Conservation (phyloP, 306 rosid genomes). For the Cucurbita pepo region DNA sequence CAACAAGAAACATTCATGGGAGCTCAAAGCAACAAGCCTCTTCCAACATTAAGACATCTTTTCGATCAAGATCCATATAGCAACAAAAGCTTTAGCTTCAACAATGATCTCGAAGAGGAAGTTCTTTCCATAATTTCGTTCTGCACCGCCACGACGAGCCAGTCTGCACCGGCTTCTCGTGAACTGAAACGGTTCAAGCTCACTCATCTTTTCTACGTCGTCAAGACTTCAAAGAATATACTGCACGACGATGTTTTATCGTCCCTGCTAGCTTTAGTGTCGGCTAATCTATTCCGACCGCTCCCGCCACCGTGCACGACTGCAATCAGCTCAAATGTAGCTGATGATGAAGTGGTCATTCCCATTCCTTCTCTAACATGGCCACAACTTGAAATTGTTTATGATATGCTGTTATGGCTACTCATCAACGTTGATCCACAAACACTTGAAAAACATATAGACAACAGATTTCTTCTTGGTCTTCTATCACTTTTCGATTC, state of each 20-base stretch:
- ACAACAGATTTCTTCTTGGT: slow-evolving; percentile 34
- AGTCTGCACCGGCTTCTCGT: slow-evolving; percentile 40
- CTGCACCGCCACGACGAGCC: slow-evolving; percentile 35
- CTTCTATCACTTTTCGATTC: slow-evolving; percentile 53
- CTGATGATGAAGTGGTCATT: slow-evolving; percentile 50
- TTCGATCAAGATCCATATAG: slow-evolving; percentile 28
- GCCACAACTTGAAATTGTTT: slow-evolving; percentile 58
- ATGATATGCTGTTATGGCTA: slow-evolving; percentile 43
- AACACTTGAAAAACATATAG: slow-evolving; percentile 20
- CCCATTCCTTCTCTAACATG: slow-evolving; percentile 31
- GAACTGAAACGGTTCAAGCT: slow-evolving; percentile 49
- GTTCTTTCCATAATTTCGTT: slow-evolving; percentile 30
- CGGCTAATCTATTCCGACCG: slow-evolving; percentile 46
- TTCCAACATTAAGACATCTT: slow-evolving; percentile 30
- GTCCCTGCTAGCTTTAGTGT: slow-evolving; percentile 40
- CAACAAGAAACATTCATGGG: slow-evolving; percentile 14
- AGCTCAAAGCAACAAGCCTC: slow-evolving; percentile 8
- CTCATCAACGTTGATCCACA: slow-evolving; percentile 23
- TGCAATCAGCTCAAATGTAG: slow-evolving; percentile 11
- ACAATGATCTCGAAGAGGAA: slow-evolving; percentile 23
- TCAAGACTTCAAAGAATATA: slow-evolving; percentile 36
- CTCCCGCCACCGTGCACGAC: slow-evolving; percentile 56
- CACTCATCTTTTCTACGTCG: slow-evolving; percentile 24
- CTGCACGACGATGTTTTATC: slow-evolving; percentile 15
- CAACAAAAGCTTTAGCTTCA: background rate